Evolutionary conservation across 176 grass and related monocot species (phyloP), one percentile per base, ranked within the genome.

Genomic region (Hsuehochloa calcarea): DNA sequence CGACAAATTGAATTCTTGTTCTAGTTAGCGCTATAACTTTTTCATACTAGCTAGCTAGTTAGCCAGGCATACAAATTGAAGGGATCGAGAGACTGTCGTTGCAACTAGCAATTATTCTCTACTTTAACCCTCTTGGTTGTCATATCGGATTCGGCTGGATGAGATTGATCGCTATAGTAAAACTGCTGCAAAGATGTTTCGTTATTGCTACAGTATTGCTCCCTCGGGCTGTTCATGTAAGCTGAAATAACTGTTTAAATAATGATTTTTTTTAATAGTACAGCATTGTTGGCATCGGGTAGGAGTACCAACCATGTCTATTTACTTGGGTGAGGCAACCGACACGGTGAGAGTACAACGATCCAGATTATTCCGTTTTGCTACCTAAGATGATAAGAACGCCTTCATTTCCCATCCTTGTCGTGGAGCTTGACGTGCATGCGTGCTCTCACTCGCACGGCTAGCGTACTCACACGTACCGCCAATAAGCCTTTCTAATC

Each of bases 401-500:
- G 31, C 47, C n/a, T 47, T 69, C 82, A 34, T 74, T 60, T 67
- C 56, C 44, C 72, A 44, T 37, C 80, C 14, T 15, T 46, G 39
- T 34, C 79, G 61, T 8, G 62, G 61, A 6, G 25, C 17, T 43
- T 6, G 31, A 39, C 73, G 65, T 78, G 87, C 66, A 59, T 55
- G 52, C 13, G 35, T 15, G 59, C 51, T 61, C 78, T 75, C 45
- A 2, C 27, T 47, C 41, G 41, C 70, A 10, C 43, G 56, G 72
- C 40, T 70, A 52, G 52, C 72, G 27, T 58, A 25, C 62, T 47
- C 29, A 17, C 79, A 41, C 40, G 50, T 56, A 67, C 64, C 2
- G 13, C 16, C 52, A 16, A 20, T 49, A 47, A 70, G 22, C 14
- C 10, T 31, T 31, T 14, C 10, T 26, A 44, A 26, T 8, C 60